Evolutionary conservation across 2,329 filamentous ascomycete genomes (phyloP), one percentile per base, ranked within the genome.

Genomic region (Colletotrichum cordylinicola): DNA sequence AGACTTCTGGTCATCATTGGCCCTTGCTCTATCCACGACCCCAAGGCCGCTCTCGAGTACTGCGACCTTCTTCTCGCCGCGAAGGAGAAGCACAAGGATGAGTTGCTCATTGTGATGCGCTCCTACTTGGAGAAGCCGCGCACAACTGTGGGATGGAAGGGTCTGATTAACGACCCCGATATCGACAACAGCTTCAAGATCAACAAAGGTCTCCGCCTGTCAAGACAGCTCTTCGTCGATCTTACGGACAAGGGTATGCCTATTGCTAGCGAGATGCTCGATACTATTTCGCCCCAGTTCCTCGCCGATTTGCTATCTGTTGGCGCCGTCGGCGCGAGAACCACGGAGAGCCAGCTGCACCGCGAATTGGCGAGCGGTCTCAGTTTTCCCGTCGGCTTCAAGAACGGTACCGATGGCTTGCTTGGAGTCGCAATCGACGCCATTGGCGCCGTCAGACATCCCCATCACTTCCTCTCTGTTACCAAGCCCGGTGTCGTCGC

Each of bases 141-240:
- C 78, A 99, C 97, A 33, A 99, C 97, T 0, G 95, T 99, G 33
- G 97, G 97, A 80, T 99, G 97, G 97, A 99, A 99, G 89, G 97
- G 97, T 66, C 89, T 99, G 81, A 98, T 99, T 88, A 98, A 99
- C 85, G 97, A 99, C 86, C 97, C 97, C 3, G 96, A 98, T 82
- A 98, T 99, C 83, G 96, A 98, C 86, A 96, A 98, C 85, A 97
- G 94, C 86, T 98, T 98, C 94, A 93, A 98, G 87, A 98, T 99
- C 88, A 98, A 98, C 90, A 98, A 98, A 90, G 97, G 97, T 24
- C 87, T 99, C 82, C 93, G 95, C 67, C 89, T 96, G 71, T 95
- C 95, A 72, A 91, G 97, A 80, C 93, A 98, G 86, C 91, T 99
- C 83, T 98, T 98, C 86, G 93, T 98, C 78, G 96, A 98, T 84